Conservation (phyloP, 2,329 filamentous ascomycete genomes). For the Grosmannia huntii region DNA sequence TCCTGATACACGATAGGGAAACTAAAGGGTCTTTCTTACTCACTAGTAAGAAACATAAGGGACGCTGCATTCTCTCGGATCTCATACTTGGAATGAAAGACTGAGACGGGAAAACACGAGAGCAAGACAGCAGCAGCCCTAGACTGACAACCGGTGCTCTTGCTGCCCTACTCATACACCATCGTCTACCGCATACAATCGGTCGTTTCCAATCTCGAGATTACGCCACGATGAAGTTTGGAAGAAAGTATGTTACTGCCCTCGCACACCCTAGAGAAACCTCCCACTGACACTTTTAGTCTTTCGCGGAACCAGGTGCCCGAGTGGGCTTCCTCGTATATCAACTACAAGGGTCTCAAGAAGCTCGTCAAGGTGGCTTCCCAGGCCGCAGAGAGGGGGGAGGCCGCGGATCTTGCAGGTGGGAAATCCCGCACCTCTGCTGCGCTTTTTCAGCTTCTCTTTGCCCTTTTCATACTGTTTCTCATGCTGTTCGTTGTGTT, state of each 20-base stretch:
- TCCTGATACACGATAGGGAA: conserved; percentile 4
- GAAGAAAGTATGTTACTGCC: conserved; percentile 18
- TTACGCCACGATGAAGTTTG: conserved; percentile 22
- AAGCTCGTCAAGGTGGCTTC: conserved; percentile 81
- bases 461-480: neutral
- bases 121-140: neutral
- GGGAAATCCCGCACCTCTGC: conserved; percentile 26
- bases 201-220: neutral
- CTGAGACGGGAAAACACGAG: neutral
- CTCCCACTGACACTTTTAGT: conserved; percentile 7
- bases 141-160: neutral
- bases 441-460: conserved; percentile 14
- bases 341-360: conserved; percentile 87
- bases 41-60: neutral
- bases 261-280: neutral
- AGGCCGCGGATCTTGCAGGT: conserved; percentile 84
- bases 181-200: neutral
- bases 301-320: conserved; percentile 74
- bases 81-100: neutral
- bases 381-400: conserved; percentile 51
- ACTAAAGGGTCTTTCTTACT: neutral
- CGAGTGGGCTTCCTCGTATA: conserved; percentile 74
- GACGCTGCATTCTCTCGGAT: neutral
- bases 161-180: neutral
- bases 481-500: neutral